Evolutionary conservation across 805 yeast genomes (phyloP).

Genomic region (Schizosaccharomyces lindneri): DNA sequence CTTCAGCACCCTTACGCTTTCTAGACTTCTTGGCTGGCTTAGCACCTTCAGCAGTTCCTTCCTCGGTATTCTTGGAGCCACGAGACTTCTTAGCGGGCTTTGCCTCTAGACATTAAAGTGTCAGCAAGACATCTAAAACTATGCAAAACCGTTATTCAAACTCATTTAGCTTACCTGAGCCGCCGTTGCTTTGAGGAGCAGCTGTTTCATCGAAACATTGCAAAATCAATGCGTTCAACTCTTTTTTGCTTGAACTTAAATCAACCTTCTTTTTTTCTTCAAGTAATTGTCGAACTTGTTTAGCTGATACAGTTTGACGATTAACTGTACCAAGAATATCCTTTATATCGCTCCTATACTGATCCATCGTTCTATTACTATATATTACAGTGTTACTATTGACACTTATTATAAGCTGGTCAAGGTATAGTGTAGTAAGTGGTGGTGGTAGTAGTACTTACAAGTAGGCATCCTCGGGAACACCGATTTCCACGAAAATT

Average conservation of each 20-base stretch:
- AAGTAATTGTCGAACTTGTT: neutral
- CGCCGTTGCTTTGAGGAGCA: neutral
- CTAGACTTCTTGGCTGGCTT: neutral
- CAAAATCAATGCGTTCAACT: neutral
- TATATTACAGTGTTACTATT: neutral
- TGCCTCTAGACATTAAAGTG: neutral
- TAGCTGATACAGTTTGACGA: neutral
- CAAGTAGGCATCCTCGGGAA: neutral
- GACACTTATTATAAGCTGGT: neutral
- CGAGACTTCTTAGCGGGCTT: neutral
- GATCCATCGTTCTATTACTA: neutral
- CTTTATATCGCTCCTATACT: neutral
- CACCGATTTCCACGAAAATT: too few species aligned
- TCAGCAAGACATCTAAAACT: neutral
- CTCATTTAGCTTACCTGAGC: neutral
- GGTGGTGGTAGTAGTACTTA: neutral
- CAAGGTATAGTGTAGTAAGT: neutral
- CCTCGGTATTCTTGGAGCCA: neutral
- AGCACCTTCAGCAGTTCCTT: neutral
- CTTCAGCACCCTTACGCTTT: slow-evolving; percentile 5
- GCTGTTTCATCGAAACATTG: neutral
- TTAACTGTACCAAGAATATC: neutral
- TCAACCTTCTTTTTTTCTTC: neutral
- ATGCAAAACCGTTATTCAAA: neutral
- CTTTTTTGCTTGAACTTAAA: neutral